Percentiles rank a stretch among this genome's conserved stretches.
phyloP scores from a whole-genome alignment of 116 monocot species.

The Posidonia oceanica region DNA sequence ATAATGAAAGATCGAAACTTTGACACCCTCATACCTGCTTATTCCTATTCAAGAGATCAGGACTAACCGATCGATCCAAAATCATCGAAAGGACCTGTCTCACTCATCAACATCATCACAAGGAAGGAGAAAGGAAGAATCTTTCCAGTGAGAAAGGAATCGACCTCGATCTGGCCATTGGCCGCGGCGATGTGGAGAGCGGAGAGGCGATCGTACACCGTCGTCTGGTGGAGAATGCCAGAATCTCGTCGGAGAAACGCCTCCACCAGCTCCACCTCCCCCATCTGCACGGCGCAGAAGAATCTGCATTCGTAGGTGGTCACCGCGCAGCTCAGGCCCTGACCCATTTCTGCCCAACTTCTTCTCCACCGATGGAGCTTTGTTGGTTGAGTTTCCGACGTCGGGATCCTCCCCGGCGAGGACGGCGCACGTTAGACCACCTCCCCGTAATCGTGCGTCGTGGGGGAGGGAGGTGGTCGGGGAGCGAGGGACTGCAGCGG shows the following conservation, averaged over 20 bases:
- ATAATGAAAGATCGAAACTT: slow-evolving; percentile 2
- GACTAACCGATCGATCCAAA: slow-evolving; percentile 17
- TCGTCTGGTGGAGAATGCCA: slow-evolving; percentile 21
- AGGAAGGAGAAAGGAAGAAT: not conserved
- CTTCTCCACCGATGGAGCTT: not conserved
- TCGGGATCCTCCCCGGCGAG: not conserved
- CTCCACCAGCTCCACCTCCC: slow-evolving; percentile 30
- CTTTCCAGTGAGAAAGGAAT: not conserved
- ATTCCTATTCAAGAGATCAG: slow-evolving; percentile 29
- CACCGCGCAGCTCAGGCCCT: slow-evolving; percentile 46
- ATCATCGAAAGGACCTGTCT: slow-evolving; percentile 30
- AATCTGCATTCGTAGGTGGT: slow-evolving; percentile 38
- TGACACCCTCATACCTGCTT: slow-evolving; percentile 21
- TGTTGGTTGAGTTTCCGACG: not conserved
- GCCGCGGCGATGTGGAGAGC: slow-evolving; percentile 75
- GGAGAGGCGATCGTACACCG: slow-evolving; percentile 55
- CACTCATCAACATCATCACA: not conserved
- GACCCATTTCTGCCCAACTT: slow-evolving; percentile 35
- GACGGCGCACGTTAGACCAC: slow-evolving; percentile 5
- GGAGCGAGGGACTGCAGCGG: not conserved
- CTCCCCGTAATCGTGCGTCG: not conserved
- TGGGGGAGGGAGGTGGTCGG: not conserved
- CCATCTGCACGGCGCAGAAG: slow-evolving; percentile 43
- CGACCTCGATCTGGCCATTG: slow-evolving; percentile 59
- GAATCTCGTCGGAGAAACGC: slow-evolving; percentile 18